phyloP scores from a whole-genome alignment of 495 filamentous ascomycete genomes.

The Annulohypoxylon maeteangense region DNA sequence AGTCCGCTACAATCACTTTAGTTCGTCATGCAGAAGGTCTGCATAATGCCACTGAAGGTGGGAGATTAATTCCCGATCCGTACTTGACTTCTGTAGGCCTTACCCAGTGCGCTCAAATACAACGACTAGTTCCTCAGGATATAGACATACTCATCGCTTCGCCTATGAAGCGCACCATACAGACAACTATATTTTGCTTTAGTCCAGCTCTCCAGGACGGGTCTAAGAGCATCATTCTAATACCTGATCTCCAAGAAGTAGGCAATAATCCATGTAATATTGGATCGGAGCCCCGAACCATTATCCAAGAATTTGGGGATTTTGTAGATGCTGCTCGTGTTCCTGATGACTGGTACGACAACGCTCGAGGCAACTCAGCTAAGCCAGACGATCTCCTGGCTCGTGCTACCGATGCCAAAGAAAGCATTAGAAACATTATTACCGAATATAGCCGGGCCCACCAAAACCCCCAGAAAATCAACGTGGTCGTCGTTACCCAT shows the following conservation, averaged over 20 bases:
- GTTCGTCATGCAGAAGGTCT: slow-evolving; percentile 67
- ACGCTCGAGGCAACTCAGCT: too few relatives aligned
- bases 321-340: slow-evolving; percentile 60
- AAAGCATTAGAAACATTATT: neutral
- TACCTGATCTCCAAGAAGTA: slow-evolving; percentile 79
- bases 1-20: slow-evolving; percentile 55
- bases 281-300: slow-evolving; percentile 65
- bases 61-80: slow-evolving; percentile 75
- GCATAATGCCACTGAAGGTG: slow-evolving; percentile 68
- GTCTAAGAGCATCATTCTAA: slow-evolving; percentile 63
- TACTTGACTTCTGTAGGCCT: slow-evolving; percentile 77
- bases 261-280: slow-evolving; percentile 79
- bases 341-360: neutral
- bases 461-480: neutral
- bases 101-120: slow-evolving; percentile 73
- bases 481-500: slow-evolving; percentile 31
- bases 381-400: too few relatives aligned
- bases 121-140: slow-evolving; percentile 66
- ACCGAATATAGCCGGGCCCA: neutral
- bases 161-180: slow-evolving; percentile 81
- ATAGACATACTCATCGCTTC: slow-evolving; percentile 74
- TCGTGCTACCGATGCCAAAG: neutral
- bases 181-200: slow-evolving; percentile 80
- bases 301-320: slow-evolving; percentile 62
- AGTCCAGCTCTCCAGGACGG: slow-evolving; percentile 49